Evolutionary conservation across 2,329 filamentous ascomycete genomes (phyloP).

Genomic region (Aspergillus versicolor): DNA sequence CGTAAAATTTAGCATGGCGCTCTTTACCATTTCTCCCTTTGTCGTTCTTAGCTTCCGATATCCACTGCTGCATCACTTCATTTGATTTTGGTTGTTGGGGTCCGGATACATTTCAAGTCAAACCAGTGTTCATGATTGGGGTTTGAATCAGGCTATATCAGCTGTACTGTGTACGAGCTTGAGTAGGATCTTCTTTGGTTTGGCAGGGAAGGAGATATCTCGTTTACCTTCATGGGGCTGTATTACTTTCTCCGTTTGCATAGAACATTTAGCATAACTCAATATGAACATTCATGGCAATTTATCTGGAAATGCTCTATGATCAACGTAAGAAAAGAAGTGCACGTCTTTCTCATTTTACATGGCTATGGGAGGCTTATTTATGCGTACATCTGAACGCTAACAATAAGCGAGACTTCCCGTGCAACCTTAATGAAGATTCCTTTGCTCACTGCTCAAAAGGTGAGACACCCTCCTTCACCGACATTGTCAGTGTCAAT

Average conservation of each 20-base stretch:
- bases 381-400: too few species aligned
- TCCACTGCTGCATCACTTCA: slow-evolving; percentile 25
- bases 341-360: too few species aligned
- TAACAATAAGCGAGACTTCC: too few species aligned
- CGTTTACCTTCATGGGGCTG: slow-evolving; percentile 4
- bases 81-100: slow-evolving; percentile 14
- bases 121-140: not conserved
- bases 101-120: slow-evolving; percentile 7
- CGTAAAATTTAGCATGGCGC: slow-evolving; percentile 32
- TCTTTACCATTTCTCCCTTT: slow-evolving; percentile 26
- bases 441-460: too few species aligned
- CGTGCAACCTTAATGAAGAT: too few species aligned
- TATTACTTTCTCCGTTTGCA: slow-evolving; percentile 12
- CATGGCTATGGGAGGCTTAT: too few species aligned
- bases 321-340: too few species aligned
- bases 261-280: not conserved
- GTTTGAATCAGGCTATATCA: not conserved
- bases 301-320: not conserved
- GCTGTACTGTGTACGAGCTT: not conserved
- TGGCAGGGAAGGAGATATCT: slow-evolving; percentile 1
- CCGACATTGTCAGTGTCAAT: too few species aligned
- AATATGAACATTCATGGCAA: not conserved
- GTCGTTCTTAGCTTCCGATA: slow-evolving; percentile 23
- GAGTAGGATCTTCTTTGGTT: not conserved
- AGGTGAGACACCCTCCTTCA: too few species aligned